Conservation (phyloP, 2,329 filamentous ascomycete genomes). For the Pseudonectria buxi region DNA sequence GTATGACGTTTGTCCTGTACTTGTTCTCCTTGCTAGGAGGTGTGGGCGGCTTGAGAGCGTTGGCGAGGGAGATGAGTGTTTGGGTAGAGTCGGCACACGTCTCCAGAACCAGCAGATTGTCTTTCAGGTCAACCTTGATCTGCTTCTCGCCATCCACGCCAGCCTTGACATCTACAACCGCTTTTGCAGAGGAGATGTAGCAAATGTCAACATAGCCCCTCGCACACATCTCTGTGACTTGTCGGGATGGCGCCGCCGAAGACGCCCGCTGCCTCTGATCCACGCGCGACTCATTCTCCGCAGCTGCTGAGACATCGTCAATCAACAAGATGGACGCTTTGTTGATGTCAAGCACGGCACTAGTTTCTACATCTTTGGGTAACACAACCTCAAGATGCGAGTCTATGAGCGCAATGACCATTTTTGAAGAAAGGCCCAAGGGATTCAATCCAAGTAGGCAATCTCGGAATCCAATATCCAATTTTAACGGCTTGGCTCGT, state of each 20-base stretch:
- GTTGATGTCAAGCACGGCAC: slow-evolving; percentile 60
- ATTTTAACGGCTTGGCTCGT: slow-evolving; percentile 50
- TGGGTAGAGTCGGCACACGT: slow-evolving; percentile 96
- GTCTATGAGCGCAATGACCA: slow-evolving; percentile 71
- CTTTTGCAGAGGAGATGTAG: slow-evolving; percentile 75
- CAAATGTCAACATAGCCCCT: slow-evolving; percentile 81
- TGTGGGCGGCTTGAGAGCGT: slow-evolving; percentile 74
- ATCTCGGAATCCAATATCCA: slow-evolving; percentile 73
- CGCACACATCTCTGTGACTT: slow-evolving; percentile 51
- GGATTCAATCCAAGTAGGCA: slow-evolving; percentile 83
- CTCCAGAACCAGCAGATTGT: slow-evolving; percentile 83
- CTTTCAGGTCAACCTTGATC: slow-evolving; percentile 73
- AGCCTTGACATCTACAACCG: slow-evolving; percentile 53
- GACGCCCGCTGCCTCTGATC: slow-evolving; percentile 22
- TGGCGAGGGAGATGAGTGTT: slow-evolving; percentile 73
- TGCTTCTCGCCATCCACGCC: slow-evolving; percentile 52
- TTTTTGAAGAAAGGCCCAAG: slow-evolving; percentile 65
- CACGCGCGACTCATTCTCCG: slow-evolving; percentile 6
- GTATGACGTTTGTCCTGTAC: slow-evolving; percentile 80
- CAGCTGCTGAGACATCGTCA: slow-evolving; percentile 55
- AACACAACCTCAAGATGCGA: slow-evolving; percentile 63
- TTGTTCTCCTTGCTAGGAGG: slow-evolving; percentile 77
- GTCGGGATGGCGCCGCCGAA: slow-evolving; percentile 36
- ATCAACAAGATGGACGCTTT: slow-evolving; percentile 80
- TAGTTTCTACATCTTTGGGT: slow-evolving; percentile 57